Evolutionary conservation across 169 alveolate genomes (phyloP).

Genomic region (Cystoisospora suis): DNA sequence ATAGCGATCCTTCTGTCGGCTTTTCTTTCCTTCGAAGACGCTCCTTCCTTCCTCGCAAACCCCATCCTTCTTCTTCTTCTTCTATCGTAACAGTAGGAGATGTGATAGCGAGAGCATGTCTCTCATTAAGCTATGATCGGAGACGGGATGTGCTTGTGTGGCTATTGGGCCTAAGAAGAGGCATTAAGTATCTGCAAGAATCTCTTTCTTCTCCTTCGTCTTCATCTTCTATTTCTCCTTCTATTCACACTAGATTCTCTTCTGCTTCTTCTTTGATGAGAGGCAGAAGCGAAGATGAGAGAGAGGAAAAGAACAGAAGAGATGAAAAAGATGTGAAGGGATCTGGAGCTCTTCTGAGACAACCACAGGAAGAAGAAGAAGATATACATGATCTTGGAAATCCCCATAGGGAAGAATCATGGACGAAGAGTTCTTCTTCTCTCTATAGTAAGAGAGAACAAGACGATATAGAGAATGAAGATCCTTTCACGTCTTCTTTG

Average conservation of each 20-base stretch:
- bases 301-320: too few species aligned
- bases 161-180: neutral
- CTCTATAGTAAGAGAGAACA: too few species aligned
- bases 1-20: neutral
- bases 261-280: too few species aligned
- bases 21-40: neutral
- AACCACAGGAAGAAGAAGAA: neutral
- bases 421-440: too few species aligned
- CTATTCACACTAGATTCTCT: neutral
- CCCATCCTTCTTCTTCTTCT: neutral
- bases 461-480: too few species aligned
- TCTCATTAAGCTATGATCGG: constrained; percentile 4
- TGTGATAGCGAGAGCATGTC: neutral
- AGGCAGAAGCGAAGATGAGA: too few species aligned
- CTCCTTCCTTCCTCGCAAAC: neutral
- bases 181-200: neutral
- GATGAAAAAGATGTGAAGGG: neutral
- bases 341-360: neutral
- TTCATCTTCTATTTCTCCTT: too few species aligned
- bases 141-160: constrained; percentile 15
- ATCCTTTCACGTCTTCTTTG: too few species aligned
- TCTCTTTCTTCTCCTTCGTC: too few species aligned
- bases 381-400: neutral
- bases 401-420: too few species aligned
- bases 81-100: neutral